These are phyloP conservation scores for Coccinonectria pachysandricola DNA, from an alignment of 2,329 filamentous ascomycete species.

Conservation along the genomic window DNA sequence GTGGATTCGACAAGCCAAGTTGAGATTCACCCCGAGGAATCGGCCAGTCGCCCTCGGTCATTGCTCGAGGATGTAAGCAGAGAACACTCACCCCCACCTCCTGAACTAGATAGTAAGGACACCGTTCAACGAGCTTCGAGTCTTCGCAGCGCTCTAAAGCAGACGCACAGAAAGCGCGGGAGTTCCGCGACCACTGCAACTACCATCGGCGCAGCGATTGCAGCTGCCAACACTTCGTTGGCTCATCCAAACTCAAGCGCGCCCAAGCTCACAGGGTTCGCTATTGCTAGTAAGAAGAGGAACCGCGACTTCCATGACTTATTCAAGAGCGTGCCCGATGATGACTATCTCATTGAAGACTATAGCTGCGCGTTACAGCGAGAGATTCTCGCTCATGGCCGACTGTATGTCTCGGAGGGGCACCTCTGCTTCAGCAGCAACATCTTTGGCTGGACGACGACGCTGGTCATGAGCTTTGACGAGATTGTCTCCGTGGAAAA, in stretches of 20 bases:
- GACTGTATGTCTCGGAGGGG: conserved; percentile 92
- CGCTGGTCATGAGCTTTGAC: conserved; percentile 94
- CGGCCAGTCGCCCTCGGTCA: conserved; percentile 35
- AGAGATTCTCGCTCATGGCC: conserved; percentile 87
- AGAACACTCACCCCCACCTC: conserved; percentile 53
- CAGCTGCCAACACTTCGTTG: conserved; percentile 59
- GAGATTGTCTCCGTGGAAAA: conserved; percentile 97
- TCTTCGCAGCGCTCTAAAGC: conserved; percentile 49
- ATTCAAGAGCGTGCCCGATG: conserved; percentile 94
- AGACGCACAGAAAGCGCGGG: conserved; percentile 61
- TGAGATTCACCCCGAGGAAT: conserved; percentile 24
- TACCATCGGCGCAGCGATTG: conserved; percentile 61
- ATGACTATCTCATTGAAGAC: conserved; percentile 96
- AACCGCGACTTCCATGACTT: conserved; percentile 90
- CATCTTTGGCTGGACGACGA: conserved; percentile 96
- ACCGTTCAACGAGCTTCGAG: conserved; percentile 55
- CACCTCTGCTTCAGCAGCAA: conserved; percentile 99
- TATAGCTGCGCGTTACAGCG: conserved; percentile 94
- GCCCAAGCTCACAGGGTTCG: conserved; percentile 84
- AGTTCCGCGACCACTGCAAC: conserved; percentile 64
- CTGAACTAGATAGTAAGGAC: conserved; percentile 55
- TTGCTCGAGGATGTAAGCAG: conserved; percentile 38
- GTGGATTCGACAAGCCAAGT: conserved; percentile 27
- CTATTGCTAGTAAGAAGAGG: conserved; percentile 89
- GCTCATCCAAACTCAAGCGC: conserved; percentile 51